These are phyloP conservation scores for Coniella vitis DNA, from an alignment of 2,329 filamentous ascomycete genomes.

Conservation along the genomic window DNA sequence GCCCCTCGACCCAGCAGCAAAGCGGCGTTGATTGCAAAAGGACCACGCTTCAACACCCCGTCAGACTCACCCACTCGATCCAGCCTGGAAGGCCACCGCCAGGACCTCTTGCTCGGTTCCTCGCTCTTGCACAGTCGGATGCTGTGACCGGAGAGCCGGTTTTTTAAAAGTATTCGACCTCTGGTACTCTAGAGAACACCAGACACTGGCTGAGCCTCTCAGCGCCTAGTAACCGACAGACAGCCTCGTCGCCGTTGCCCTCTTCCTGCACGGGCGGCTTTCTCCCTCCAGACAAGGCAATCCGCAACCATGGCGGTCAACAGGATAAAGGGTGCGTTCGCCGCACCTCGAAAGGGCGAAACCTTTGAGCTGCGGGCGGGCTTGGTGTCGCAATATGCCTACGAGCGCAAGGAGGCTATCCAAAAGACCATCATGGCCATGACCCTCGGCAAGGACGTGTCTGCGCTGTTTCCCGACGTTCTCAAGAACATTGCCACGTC, in stretches of 20 bases:
- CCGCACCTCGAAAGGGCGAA: constrained; percentile 90
- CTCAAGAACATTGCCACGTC: constrained; percentile 96
- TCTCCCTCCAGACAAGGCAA: constrained; percentile 10
- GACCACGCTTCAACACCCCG: not conserved
- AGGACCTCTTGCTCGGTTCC: not conserved
- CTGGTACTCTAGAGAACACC: too few relatives aligned
- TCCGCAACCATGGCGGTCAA: constrained; percentile 76
- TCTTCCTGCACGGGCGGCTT: constrained; percentile 14
- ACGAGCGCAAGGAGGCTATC: constrained; percentile 97
- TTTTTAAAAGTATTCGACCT: not conserved
- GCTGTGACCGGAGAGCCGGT: not conserved
- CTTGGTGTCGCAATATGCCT: constrained; percentile 96
- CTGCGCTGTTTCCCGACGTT: constrained; percentile 92
- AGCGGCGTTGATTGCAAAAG: not conserved
- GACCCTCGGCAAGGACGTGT: constrained; percentile 98
- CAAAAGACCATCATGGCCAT: constrained; percentile 99
- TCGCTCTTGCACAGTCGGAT: not conserved
- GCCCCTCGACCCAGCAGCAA: constrained; percentile 13
- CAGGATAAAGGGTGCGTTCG: constrained; percentile 89
- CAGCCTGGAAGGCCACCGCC: too few relatives aligned
- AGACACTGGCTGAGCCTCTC: constrained; percentile 4
- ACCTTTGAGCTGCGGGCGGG: constrained; percentile 95
- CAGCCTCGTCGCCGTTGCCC: constrained; percentile 15
- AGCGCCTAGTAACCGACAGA: constrained; percentile 18
- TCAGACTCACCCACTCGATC: not conserved